These are phyloP conservation scores for Echinosophora koreensis DNA, from an alignment of 306 rosid species.

Conservation along the genomic window DNA sequence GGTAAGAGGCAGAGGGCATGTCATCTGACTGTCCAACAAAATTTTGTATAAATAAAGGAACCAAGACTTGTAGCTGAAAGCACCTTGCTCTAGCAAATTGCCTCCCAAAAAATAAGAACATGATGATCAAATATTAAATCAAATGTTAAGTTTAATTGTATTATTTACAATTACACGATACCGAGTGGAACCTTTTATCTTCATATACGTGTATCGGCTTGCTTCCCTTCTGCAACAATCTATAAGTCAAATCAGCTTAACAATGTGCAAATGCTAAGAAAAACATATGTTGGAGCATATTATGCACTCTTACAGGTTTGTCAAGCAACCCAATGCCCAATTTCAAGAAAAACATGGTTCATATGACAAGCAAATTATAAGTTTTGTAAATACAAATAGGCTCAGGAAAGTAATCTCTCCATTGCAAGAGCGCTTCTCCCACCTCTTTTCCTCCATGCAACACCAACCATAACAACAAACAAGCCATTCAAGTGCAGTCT, in stretches of 20 bases:
- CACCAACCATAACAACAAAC: background rate
- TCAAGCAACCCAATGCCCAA: too few relatives aligned
- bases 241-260: background rate
- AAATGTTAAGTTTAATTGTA: background rate
- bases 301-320: background rate
- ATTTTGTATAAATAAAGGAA: background rate
- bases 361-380: background rate
- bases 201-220: background rate
- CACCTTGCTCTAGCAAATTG: background rate
- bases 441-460: background rate
- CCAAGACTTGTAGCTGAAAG: background rate
- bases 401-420: background rate
- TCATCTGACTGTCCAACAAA: background rate
- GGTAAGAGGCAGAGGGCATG: background rate
- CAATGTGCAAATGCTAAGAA: background rate
- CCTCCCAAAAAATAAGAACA: background rate
- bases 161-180: background rate
- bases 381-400: background rate
- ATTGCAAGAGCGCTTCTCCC: background rate
- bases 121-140: background rate
- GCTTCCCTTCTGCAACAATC: background rate
- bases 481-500: background rate
- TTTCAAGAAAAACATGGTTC: background rate
- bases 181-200: background rate
- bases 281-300: background rate